Percentiles rank a stretch among this genome's conserved stretches.
Evolutionary conservation across 169 alveolate species (phyloP).

Genomic region (Plasmodium berghei): DNA sequence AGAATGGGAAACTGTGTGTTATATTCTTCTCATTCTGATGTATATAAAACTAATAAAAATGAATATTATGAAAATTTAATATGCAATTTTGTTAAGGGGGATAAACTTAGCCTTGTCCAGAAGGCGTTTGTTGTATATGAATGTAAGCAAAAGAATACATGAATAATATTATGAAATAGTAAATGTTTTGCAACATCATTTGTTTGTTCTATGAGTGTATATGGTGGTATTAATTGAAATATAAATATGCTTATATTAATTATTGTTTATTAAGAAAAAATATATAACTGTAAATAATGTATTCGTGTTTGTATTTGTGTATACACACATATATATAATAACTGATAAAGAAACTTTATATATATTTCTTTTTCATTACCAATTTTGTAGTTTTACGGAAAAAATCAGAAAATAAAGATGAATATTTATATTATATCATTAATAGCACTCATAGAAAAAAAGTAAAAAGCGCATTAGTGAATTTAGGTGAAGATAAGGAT

Average conservation of each 20-base stretch:
- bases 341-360: no score
- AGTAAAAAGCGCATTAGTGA: slow-evolving; percentile 53
- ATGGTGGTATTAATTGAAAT: no score
- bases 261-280: no score
- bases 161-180: neutral
- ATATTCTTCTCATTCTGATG: slow-evolving; percentile 56
- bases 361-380: neutral
- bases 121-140: slow-evolving; percentile 71
- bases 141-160: slow-evolving; percentile 27
- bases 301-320: neutral
- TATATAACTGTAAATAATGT: no score
- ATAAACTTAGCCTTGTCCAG: slow-evolving; percentile 34
- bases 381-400: slow-evolving; percentile 28
- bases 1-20: slow-evolving; percentile 69
- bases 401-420: slow-evolving; percentile 48
- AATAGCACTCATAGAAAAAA: slow-evolving; percentile 25
- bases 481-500: slow-evolving; percentile 45
- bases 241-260: no score
- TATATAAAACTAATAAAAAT: slow-evolving; percentile 42
- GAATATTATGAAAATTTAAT: slow-evolving; percentile 68
- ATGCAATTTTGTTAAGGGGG: slow-evolving; percentile 52
- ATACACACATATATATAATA: no score
- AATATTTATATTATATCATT: slow-evolving; percentile 27
- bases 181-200: no score
- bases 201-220: no score